Evolutionary conservation across 495 filamentous ascomycete species (phyloP), one percentile per base, ranked within the genome.

Genomic region (Hypoxylon perforatum): DNA sequence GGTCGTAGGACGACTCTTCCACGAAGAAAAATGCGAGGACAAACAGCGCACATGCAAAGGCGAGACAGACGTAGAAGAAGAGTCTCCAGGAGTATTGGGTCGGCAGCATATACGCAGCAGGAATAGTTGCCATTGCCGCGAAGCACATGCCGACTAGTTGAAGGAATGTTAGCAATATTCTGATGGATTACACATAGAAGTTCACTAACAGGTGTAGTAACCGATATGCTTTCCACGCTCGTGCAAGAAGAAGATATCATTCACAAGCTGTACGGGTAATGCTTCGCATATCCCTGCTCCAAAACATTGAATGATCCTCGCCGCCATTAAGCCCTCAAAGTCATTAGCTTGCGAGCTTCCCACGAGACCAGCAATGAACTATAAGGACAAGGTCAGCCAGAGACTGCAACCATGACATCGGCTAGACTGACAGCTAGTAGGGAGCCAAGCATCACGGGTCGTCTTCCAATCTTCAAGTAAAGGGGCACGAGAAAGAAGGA

Each of bases 211-310:
- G 2, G 76, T 78, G 71, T 90, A 90, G 11, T 89, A 77, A 0
- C 87, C 89, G 57, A 90, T 87, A 68, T 87, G 87, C 38, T 84
- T 84, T 21, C 88, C 88, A 44, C 88, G 79, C 64, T 90, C 87
- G 68, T 91, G 86, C 0, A 90, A 73, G 75, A 90, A 90, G 73
- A 87, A 86, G 53, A 88, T 85, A 59, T 90, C 88, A 11, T 86
- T 82, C 57, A 90, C 90, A 19, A 91, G 80, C 55, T 87, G 82
- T 0, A 87, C 86, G 46, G 86, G 84, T 3, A 89, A 77, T 1
- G 86, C 88, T 75, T 90, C 81, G 25, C 80, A 78, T 11, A 82
- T 78, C 2, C 81, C 87, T 25, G 86, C 86, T 10, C 85, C 88
- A 54, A 91, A 80, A 1, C 85, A 86, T 65, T 88, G 88, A 10